Evolutionary conservation across 345 rosid genomes (phyloP).

Genomic region (Populus nigra): DNA sequence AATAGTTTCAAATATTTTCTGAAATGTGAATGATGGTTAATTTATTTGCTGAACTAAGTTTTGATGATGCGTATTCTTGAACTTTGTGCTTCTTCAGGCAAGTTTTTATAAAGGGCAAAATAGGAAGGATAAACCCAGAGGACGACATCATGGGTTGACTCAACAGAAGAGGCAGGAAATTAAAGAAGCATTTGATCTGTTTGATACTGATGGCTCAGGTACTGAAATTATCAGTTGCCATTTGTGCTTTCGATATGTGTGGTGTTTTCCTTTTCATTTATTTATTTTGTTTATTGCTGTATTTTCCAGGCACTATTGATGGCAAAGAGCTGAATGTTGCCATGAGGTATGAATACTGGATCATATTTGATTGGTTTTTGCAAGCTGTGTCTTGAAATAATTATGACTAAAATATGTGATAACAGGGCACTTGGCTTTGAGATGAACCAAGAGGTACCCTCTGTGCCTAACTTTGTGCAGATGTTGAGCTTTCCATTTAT

Average conservation of each 20-base stretch:
- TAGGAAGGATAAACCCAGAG: conserved; percentile 67
- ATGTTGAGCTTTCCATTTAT: background rate
- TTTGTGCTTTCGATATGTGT: background rate
- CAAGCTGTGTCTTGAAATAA: background rate
- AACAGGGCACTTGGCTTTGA: conserved; percentile 96
- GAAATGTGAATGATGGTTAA: background rate
- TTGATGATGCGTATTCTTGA: too few relatives aligned
- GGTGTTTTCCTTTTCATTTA: conserved; percentile 1
- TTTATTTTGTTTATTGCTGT: conserved; percentile 7
- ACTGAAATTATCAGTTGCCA: background rate
- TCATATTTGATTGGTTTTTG: background rate
- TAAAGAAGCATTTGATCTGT: conserved; percentile 87
- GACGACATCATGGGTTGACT: conserved; percentile 66
- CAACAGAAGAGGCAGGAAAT: conserved; percentile 84
- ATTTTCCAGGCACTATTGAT: conserved; percentile 76
- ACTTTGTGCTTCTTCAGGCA: conserved; percentile 33
- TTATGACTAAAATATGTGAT: conserved; percentile 16
- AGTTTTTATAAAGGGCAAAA: conserved; percentile 47
- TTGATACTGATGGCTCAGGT: conserved; percentile 96
- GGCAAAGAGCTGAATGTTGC: conserved; percentile 96
- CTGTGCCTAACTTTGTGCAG: background rate
- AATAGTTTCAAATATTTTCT: background rate
- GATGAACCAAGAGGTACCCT: conserved; percentile 81
- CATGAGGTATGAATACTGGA: conserved; percentile 61
- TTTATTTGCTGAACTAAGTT: too few relatives aligned